phyloP scores from a whole-genome alignment of 345 rosid genomes.

The Dovyalis caffra region DNA sequence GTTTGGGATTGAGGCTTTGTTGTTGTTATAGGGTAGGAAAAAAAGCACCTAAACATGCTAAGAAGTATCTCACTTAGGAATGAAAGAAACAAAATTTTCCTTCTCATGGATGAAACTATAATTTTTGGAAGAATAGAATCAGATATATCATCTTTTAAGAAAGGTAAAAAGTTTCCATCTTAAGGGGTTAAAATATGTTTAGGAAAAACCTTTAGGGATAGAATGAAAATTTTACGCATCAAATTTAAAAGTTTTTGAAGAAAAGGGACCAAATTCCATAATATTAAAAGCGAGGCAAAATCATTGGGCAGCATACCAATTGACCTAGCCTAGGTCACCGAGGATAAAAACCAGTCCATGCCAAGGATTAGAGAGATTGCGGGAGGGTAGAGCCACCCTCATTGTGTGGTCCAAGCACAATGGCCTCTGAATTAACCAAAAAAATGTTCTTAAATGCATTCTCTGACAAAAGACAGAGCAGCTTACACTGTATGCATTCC shows the following conservation, averaged over 20 bases:
- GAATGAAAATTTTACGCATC: not conserved
- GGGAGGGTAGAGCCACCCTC: not conserved
- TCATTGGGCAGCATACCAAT: not conserved
- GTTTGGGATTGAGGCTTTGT: not conserved
- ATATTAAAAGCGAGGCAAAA: not conserved
- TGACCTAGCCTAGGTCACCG: too few species aligned
- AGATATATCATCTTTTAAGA: not conserved
- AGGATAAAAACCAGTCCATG: not conserved
- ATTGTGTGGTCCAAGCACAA: not conserved
- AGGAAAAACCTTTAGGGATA: not conserved
- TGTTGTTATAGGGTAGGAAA: not conserved
- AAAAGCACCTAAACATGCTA: not conserved
- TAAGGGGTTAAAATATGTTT: not conserved
- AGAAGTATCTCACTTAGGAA: not conserved
- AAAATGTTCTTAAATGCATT: not conserved
- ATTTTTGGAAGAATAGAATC: too few species aligned
- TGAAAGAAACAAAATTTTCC: not conserved
- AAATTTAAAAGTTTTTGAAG: not conserved
- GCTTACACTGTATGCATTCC: slow-evolving; percentile 87
- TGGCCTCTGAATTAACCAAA: not conserved
- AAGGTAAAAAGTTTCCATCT: not conserved
- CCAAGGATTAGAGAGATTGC: not conserved
- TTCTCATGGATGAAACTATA: not conserved
- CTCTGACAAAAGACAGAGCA: slow-evolving; percentile 8
- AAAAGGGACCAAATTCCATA: not conserved